Evolutionary conservation across 2,329 filamentous ascomycete genomes (phyloP).

Genomic region (Aspergillus ibericus): DNA sequence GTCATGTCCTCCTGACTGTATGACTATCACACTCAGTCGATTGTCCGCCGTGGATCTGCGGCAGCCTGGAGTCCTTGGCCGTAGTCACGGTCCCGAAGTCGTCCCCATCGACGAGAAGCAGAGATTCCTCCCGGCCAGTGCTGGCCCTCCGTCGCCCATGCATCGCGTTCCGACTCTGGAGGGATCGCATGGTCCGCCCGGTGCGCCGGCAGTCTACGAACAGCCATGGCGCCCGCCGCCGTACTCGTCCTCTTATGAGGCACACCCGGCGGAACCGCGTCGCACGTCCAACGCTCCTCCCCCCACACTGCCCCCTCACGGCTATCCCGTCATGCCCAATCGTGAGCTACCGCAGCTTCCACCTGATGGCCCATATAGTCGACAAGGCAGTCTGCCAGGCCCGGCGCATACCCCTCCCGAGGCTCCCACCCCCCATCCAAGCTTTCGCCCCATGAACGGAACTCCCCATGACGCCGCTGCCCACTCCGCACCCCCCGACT

Average conservation of each 20-base stretch:
- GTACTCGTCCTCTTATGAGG: conserved; percentile 31
- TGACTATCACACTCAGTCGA: conserved; percentile 22
- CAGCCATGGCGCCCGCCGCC: conserved; percentile 30
- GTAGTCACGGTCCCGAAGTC: conserved; percentile 23
- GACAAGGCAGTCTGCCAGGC: conserved; percentile 33
- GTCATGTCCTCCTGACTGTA: conserved; percentile 26
- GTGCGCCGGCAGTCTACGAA: conserved; percentile 32
- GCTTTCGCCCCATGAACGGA: conserved; percentile 38
- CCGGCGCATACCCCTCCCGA: conserved; percentile 32
- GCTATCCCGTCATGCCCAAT: conserved; percentile 32
- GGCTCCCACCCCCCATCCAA: conserved; percentile 26
- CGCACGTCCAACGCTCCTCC: conserved; percentile 31
- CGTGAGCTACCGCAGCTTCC: conserved; percentile 38
- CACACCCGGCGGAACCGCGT: conserved; percentile 30
- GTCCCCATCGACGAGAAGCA: conserved; percentile 29
- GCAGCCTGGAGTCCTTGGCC: conserved; percentile 20
- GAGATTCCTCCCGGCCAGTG: conserved; percentile 24
- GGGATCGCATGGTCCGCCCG: conserved; percentile 28
- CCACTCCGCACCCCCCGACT: conserved; percentile 36
- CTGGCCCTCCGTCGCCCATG: conserved; percentile 25
- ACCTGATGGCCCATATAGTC: conserved; percentile 34
- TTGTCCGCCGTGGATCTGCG: conserved; percentile 18
- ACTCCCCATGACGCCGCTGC: conserved; percentile 32
- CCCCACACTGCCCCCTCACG: conserved; percentile 28
- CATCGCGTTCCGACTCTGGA: conserved; percentile 35